Conservation (phyloP, 164 flowering plant species). For the Akebia trifoliata region DNA sequence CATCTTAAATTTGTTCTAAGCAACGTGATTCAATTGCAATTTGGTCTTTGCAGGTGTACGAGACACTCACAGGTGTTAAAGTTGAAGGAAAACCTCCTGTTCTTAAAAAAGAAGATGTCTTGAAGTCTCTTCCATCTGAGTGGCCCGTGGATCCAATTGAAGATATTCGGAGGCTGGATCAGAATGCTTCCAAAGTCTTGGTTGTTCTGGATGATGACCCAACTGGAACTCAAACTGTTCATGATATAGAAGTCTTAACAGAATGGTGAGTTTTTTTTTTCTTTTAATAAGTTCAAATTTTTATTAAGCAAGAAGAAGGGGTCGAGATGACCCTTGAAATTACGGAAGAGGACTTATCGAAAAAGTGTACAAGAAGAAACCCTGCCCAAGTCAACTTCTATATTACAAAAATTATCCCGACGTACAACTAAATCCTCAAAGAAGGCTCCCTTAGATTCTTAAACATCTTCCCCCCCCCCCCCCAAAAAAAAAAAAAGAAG, state of each 20-base stretch:
- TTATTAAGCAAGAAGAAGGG: too few relatives aligned
- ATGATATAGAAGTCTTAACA: conserved; percentile 88
- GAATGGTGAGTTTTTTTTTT: conserved; percentile 62
- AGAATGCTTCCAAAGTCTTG: conserved; percentile 52
- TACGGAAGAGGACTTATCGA: too few relatives aligned
- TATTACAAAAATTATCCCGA: too few relatives aligned
- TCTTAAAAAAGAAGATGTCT: conserved; percentile 54
- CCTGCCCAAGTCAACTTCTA: too few relatives aligned
- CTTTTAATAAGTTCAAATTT: too few relatives aligned
- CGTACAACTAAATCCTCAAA: too few relatives aligned
- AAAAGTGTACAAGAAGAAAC: too few relatives aligned
- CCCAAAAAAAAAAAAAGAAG: too few relatives aligned
- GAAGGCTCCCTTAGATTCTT: too few relatives aligned
- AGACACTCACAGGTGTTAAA: conserved; percentile 77
- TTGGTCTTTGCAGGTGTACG: conserved; percentile 67
- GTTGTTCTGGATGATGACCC: conserved; percentile 99
- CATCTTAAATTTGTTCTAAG: too few relatives aligned
- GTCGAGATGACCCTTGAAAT: too few relatives aligned
- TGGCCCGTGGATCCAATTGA: conserved; percentile 76
- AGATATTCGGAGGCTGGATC: conserved; percentile 48
- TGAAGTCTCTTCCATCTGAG: conserved; percentile 81
- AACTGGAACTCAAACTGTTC: conserved; percentile 99
- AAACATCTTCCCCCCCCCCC: too few relatives aligned
- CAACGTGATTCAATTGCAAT: not conserved
- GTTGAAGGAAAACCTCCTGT: conserved; percentile 76